Percentiles rank a stretch among this genome's conserved stretches.
These are phyloP conservation scores for Penicillium sp. DNA, from an alignment of 2,329 filamentous ascomycete species.

Conservation along the genomic window DNA sequence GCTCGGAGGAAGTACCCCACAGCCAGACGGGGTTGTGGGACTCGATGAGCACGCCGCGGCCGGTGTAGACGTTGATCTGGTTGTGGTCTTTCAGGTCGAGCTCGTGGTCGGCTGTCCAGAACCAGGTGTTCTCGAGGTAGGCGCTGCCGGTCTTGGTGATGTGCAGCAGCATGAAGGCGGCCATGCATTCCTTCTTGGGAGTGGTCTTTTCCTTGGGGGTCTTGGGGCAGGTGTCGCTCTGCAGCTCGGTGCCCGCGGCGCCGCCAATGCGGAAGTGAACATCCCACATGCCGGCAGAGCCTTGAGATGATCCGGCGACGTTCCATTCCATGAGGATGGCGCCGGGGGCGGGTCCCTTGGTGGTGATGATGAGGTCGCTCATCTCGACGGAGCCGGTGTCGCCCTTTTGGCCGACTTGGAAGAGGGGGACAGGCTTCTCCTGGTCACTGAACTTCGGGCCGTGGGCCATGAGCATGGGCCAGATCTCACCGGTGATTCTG, in stretches of 20 bases:
- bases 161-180: constrained; percentile 63
- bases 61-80: constrained; percentile 75
- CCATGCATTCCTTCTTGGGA: constrained; percentile 66
- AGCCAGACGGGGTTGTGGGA: constrained; percentile 76
- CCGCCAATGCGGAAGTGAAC: constrained; percentile 94
- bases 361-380: constrained; percentile 80
- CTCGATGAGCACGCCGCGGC: constrained; percentile 77
- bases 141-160: constrained; percentile 56
- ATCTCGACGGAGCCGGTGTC: constrained; percentile 81
- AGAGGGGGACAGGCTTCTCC: constrained; percentile 73
- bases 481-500: constrained; percentile 86
- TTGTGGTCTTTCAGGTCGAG: constrained; percentile 68
- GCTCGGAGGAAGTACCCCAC: constrained; percentile 66
- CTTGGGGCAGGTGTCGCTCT: constrained; percentile 75
- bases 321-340: constrained; percentile 94
- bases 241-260: constrained; percentile 74
- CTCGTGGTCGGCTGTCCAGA: constrained; percentile 88
- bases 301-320: constrained; percentile 60
- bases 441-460: constrained; percentile 70
- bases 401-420: constrained; percentile 74
- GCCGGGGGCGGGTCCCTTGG: constrained; percentile 75
- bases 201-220: constrained; percentile 60
- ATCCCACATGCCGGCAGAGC: constrained; percentile 82
- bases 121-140: constrained; percentile 87
- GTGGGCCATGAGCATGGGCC: constrained; percentile 81